Percentiles rank a stretch among this genome's conserved stretches.
Evolutionary conservation across 805 yeast genomes (phyloP).

Genomic region (Cyberlindnera petersonii): DNA sequence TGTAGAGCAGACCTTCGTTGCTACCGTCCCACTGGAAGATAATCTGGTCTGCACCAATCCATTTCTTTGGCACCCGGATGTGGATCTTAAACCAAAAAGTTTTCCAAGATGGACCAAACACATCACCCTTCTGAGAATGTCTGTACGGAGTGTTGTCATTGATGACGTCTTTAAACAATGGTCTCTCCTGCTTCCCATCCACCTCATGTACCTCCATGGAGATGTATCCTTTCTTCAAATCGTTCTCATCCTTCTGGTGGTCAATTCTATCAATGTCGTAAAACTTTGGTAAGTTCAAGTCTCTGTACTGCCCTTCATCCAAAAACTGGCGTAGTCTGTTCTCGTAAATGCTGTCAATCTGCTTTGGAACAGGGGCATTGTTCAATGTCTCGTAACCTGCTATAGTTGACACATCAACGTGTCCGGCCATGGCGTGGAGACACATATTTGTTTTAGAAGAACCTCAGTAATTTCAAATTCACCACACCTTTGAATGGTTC

Average conservation of each 20-base stretch:
- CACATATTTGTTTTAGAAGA: slow-evolving; percentile 8
- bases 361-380: slow-evolving; percentile 63
- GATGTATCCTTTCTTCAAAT: slow-evolving; percentile 41
- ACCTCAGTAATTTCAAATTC: too few species aligned
- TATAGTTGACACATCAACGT: slow-evolving; percentile 10
- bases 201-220: slow-evolving; percentile 67
- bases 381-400: slow-evolving; percentile 38
- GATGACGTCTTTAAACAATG: slow-evolving; percentile 37
- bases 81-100: slow-evolving; percentile 87
- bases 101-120: slow-evolving; percentile 94
- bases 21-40: slow-evolving; percentile 81
- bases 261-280: slow-evolving; percentile 61
- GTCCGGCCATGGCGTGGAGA: slow-evolving; percentile 14
- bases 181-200: slow-evolving; percentile 50
- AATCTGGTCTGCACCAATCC: slow-evolving; percentile 43
- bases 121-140: slow-evolving; percentile 62
- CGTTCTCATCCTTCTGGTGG: slow-evolving; percentile 27
- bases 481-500: too few species aligned
- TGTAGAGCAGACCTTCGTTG: slow-evolving; percentile 81
- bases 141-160: slow-evolving; percentile 37
- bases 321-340: slow-evolving; percentile 73
- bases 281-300: slow-evolving; percentile 76
- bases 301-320: slow-evolving; percentile 71
- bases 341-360: slow-evolving; percentile 69
- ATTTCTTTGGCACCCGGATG: slow-evolving; percentile 55